Conservation (phyloP, 2,329 filamentous ascomycete species). For the Colletotrichum shisoi region DNA sequence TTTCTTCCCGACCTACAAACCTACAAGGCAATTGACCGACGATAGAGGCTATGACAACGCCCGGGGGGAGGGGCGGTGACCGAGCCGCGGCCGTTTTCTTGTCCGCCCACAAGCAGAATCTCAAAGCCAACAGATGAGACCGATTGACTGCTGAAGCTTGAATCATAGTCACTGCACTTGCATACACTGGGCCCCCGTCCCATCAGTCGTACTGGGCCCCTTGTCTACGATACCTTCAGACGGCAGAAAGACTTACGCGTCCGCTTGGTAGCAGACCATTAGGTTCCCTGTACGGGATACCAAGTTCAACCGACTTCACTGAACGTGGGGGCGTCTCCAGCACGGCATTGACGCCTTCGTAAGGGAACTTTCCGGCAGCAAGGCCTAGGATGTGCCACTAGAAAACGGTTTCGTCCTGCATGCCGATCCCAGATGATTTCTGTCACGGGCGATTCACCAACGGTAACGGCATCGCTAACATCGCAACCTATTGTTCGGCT, state of each 20-base stretch:
- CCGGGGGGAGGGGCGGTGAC: neutral
- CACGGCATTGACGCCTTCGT: neutral
- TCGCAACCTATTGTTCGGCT: neutral
- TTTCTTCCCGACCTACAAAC: neutral
- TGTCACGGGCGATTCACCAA: neutral
- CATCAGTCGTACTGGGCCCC: neutral
- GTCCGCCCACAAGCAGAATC: neutral
- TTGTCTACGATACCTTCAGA: neutral
- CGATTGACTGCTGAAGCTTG: neutral
- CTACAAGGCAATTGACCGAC: neutral
- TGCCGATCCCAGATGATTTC: neutral
- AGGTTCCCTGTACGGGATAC: no score
- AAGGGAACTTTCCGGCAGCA: neutral
- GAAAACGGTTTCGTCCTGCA: neutral
- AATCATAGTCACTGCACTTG: neutral
- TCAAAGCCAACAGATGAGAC: neutral
- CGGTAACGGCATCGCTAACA: neutral
- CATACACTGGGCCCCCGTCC: neutral
- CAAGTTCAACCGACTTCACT: no score
- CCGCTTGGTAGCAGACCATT: neutral
- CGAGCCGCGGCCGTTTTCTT: neutral
- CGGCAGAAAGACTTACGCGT: constrained; percentile 8
- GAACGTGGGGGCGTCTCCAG: neutral
- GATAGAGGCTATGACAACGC: neutral
- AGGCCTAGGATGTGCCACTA: no score